Conservation (phyloP, 441 rosid species). For the Euphorbia neoarborescens region DNA sequence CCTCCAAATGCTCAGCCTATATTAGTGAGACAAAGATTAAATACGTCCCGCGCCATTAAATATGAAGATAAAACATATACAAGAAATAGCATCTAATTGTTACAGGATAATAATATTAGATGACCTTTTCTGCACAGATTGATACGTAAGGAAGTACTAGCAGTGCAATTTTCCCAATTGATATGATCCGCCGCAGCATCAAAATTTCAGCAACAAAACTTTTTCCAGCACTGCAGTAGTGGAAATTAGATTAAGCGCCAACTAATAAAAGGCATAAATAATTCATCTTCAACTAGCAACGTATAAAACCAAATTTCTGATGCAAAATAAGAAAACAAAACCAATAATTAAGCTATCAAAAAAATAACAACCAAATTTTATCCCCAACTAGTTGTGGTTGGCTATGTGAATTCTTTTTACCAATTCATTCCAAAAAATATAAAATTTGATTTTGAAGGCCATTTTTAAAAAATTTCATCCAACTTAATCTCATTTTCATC, state of each 20-base stretch:
- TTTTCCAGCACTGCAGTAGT: conserved; percentile 81
- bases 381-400: background rate
- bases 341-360: conserved; percentile 15
- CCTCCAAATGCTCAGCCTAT: conserved; percentile 94
- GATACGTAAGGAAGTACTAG: conserved; percentile 98
- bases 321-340: conserved; percentile 11
- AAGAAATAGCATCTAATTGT: conserved; percentile 10
- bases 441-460: background rate
- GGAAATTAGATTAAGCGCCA: conserved; percentile 24
- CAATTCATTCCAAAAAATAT: background rate
- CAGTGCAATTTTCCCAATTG: conserved; percentile 75
- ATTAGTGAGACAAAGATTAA: conserved; percentile 13
- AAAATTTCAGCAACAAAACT: conserved; percentile 98
- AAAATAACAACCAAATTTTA: background rate
- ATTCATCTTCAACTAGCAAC: background rate
- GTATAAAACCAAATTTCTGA: conserved; percentile 7
- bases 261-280: background rate
- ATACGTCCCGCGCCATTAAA: background rate
- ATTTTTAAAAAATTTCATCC: background rate
- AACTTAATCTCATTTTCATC: background rate
- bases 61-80: conserved; percentile 8
- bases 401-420: background rate
- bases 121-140: conserved; percentile 89
- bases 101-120: conserved; percentile 16
- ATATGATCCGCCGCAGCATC: conserved; percentile 81